Conservation (phyloP, 495 filamentous ascomycete genomes). For the Penicillium waksmanii region DNA sequence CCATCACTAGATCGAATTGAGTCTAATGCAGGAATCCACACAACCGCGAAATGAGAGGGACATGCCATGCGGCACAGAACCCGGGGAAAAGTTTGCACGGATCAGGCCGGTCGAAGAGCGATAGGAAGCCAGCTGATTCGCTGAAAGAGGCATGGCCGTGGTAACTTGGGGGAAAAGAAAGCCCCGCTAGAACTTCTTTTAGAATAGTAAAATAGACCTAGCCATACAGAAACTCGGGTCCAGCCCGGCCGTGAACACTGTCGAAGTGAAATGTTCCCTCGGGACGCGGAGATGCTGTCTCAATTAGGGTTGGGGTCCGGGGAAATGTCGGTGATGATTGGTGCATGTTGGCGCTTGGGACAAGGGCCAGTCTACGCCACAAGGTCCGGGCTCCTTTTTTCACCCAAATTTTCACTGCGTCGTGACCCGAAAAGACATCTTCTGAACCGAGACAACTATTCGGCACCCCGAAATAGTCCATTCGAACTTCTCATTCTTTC, state of each 20-base stretch:
- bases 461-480: slow-evolving; percentile 9
- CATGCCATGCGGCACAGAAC: slow-evolving; percentile 19
- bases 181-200: neutral
- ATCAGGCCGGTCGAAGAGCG: slow-evolving; percentile 14
- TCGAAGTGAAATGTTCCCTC: slow-evolving; percentile 6
- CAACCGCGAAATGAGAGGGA: slow-evolving; percentile 9
- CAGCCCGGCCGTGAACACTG: slow-evolving; percentile 4
- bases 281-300: slow-evolving; percentile 18
- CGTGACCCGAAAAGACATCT: slow-evolving; percentile 2
- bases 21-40: slow-evolving; percentile 15
- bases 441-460: slow-evolving; percentile 2
- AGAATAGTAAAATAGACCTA: slow-evolving; percentile 1
- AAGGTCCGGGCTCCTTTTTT: slow-evolving; percentile 5
- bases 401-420: neutral
- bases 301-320: slow-evolving; percentile 11
- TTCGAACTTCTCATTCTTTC: neutral
- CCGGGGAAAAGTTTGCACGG: slow-evolving; percentile 26
- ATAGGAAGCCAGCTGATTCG: slow-evolving; percentile 10
- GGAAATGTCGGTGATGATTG: neutral
- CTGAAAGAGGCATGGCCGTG: neutral
- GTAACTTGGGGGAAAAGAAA: neutral
- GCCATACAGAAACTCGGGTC: slow-evolving; percentile 27
- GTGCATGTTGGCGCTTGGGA: neutral
- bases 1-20: slow-evolving; percentile 17
- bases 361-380: slow-evolving; percentile 16